Evolutionary conservation across 805 yeast species (phyloP).

Genomic region (Phaffomyces opuntiae): DNA sequence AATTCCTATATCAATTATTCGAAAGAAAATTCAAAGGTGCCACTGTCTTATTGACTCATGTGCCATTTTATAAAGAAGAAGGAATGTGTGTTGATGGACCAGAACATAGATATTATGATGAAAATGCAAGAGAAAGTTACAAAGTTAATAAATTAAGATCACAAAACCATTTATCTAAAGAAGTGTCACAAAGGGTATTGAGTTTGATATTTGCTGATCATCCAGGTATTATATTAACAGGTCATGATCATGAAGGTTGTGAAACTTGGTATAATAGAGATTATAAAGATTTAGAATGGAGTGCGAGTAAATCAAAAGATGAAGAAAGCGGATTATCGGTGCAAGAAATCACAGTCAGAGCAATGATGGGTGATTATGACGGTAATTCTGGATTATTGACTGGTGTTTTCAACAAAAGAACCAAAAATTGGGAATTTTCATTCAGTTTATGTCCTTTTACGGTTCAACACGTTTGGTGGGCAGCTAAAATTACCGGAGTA

Average conservation of each 20-base stretch:
- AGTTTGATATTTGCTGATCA: conserved; percentile 63
- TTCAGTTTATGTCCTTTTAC: conserved; percentile 74
- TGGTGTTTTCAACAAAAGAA: conserved; percentile 48
- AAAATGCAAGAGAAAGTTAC: conserved; percentile 53
- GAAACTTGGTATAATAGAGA: conserved; percentile 54
- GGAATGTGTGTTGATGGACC: conserved; percentile 92
- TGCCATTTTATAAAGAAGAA: conserved; percentile 75
- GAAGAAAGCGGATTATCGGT: conserved; percentile 30
- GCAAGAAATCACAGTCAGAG: conserved; percentile 76
- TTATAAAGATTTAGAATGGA: conserved; percentile 43
- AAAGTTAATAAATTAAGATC: conserved; percentile 67
- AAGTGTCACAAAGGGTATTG: conserved; percentile 60
- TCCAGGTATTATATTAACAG: conserved; percentile 80
- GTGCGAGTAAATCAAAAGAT: conserved; percentile 38
- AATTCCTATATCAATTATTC: conserved; percentile 57
- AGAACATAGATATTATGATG: conserved; percentile 50
- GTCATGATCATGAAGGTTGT: conserved; percentile 97
- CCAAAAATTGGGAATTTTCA: conserved; percentile 53
- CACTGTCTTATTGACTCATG: conserved; percentile 79
- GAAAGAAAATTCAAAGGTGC: conserved; percentile 61
- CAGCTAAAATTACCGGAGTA: conserved; percentile 48
- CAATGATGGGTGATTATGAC: conserved; percentile 95
- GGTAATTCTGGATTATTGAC: conserved; percentile 85
- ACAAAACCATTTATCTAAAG: conserved; percentile 75
- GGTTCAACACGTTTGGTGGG: conserved; percentile 97